Base-by-base conservation (phyloP, 2,329 filamentous ascomycete species). In the Xylariaceae sp. region DNA sequence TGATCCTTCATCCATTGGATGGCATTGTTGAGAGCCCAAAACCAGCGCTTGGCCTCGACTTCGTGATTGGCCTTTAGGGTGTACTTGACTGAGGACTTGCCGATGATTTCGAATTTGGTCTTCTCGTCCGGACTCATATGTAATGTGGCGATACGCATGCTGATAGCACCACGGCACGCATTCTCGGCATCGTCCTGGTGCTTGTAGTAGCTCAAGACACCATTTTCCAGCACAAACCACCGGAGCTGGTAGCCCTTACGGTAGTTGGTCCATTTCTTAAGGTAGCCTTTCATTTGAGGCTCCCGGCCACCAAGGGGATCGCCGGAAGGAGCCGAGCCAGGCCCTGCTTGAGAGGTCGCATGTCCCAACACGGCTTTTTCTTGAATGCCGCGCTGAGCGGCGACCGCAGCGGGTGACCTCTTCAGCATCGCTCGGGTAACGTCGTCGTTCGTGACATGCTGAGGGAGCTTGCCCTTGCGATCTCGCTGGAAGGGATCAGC, bases 191-290 rank as follows among this genome's bases (percentile, higher is more conserved):
- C 92, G 55, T 98, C 92, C 63, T 98, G 92, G 58, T 96, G 87
- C 63, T 98, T 98, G 67, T 96, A 98, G 64, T 98, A 98, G 60
- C 92, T 96, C 46, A 98, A 62, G 10, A 98, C 90, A 10, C 92
- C 92, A 55, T 98, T 92, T 56, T 98, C 92, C 7, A 98, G 75
- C 11, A 96, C 92, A 55, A 98, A 98, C 89, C 90, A 98, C 39
- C 92, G 75, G 43, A 98, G 61, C 63, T 98, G 94, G 64, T 95
- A 98, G 7, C 92, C 92, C 55, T 85, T 89, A 15, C 90, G 89
- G 57, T 98, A 98, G 57, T 98, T 98, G 30, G 92, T 98, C 92
- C 92, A 98, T 59, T 98, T 98, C 64, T 95, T 96, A 36, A 98
- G 68, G 57, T 96, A 98, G 5, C 92, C 92, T 64, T 94, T 95